Percentiles rank a stretch among this genome's conserved stretches.
Evolutionary conservation across 2,329 filamentous ascomycete genomes (phyloP).

Genomic region (Penicillium oxalicum): DNA sequence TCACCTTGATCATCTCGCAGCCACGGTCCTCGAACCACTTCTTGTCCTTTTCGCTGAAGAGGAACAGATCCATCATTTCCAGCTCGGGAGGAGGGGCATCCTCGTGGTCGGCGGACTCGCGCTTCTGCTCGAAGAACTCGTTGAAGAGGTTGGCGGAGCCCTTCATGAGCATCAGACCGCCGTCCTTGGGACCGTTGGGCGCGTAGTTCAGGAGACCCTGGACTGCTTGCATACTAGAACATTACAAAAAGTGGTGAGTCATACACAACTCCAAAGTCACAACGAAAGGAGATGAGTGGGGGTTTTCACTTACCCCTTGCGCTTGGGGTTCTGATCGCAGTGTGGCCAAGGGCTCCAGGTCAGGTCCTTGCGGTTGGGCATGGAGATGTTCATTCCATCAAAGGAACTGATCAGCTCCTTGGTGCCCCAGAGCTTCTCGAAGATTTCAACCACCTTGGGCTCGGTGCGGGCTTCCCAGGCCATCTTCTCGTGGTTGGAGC

Average conservation of each 20-base stretch:
- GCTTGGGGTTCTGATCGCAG: conserved; percentile 1
- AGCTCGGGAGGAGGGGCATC: conserved; percentile 1
- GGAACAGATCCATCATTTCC: not conserved
- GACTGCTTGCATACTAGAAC: conserved; percentile 1
- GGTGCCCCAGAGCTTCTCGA: conserved; percentile 1
- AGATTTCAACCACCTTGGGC: conserved; percentile 1
- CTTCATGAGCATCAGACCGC: conserved; percentile 1
- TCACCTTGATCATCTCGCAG: not conserved
- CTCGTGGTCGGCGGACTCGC: conserved; percentile 1
- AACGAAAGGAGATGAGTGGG: too few relatives aligned
- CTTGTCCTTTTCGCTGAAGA: conserved; percentile 1
- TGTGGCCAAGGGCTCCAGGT: conserved; percentile 2
- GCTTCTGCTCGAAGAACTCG: conserved; percentile 2
- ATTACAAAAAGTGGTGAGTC: not conserved
- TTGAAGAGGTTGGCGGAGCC: not conserved
- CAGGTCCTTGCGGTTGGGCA: conserved; percentile 1
- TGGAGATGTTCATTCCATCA: not conserved
- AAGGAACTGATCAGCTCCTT: not conserved
- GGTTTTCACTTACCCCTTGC: not conserved
- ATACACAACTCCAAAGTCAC: too few relatives aligned
- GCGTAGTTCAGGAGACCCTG: conserved; percentile 1
- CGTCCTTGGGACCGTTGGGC: not conserved
- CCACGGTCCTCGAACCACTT: conserved; percentile 1
- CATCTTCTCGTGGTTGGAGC: conserved; percentile 37
- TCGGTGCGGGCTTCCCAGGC: conserved; percentile 1